Evolutionary conservation across 2,329 filamentous ascomycete species (phyloP), one percentile per base, ranked within the genome.

Genomic region (Elsinoe ampelina): DNA sequence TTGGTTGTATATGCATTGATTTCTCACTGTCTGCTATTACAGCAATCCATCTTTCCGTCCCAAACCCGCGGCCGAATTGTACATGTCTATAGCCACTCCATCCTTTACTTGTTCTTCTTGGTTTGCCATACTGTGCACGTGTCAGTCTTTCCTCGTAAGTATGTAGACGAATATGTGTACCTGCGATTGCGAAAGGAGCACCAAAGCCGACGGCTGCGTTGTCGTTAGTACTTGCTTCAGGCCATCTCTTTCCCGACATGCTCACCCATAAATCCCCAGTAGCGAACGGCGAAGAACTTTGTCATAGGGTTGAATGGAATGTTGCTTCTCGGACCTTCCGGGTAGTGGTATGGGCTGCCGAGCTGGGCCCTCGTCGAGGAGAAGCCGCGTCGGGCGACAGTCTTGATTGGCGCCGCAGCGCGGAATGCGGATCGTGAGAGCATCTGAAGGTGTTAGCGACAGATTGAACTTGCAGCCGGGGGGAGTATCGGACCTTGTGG

Each of bases 231-330:
- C 55, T 54, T 56, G 39, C 26, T 20, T 19, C 13, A 15, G 15
- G 13, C 34, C 8, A 12, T 39, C 32, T 8, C 32, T 38, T 8
- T 52, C 7, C 17, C 4, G 20, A 15, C n/a, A 22, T 38, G 12
- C 78, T 61, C 70, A 87, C 85, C 72, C 80, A 85, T 85, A 78
- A 87, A 93, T 62, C 71, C 71, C 86, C 89, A 95, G 84, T 87
- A 98, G 75, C 85, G 81, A 66, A 89, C 61, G 64, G 78, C 82
- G 73, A 98, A 98, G 77, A 80, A 87, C 77, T 84, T 88, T 71
- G 85, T 92, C 77, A 89, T 80, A 65, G 93, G 87, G 81, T 98
- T 95, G 84, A 98, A 98, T 64, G 93, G 93, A 64, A 98, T 77
- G 82, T 96, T 97, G 80, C 81, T 85, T 76, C 89, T 87, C 70